These are phyloP conservation scores for Hypoxylon sp. DNA, from an alignment of 2,329 filamentous ascomycete genomes.

Conservation along the genomic window DNA sequence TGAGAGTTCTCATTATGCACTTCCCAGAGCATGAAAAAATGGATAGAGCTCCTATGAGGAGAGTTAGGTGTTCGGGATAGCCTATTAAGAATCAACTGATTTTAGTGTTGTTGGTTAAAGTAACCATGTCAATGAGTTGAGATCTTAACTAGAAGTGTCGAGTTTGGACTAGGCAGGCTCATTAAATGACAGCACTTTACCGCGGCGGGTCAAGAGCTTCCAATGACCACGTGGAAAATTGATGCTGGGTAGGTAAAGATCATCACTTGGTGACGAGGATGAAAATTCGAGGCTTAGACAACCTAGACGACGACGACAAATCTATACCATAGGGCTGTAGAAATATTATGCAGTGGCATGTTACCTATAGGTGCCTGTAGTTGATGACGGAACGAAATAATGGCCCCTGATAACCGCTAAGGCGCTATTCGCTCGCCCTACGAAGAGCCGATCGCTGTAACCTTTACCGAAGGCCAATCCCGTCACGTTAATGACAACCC, in stretches of 20 bases:
- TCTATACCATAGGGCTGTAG: neutral
- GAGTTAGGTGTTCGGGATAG: neutral
- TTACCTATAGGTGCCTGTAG: too few relatives aligned
- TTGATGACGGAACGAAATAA: neutral
- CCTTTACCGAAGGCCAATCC: constrained; percentile 30
- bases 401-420: neutral
- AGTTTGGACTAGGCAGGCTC: constrained; percentile 3
- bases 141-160: neutral
- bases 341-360: neutral
- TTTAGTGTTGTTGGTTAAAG: neutral
- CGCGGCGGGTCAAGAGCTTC: neutral
- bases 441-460: constrained; percentile 43
- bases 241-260: neutral
- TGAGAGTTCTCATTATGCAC: neutral
- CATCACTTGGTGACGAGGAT: neutral
- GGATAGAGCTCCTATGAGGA: neutral
- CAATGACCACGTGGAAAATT: constrained; percentile 13
- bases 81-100: neutral
- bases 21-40: neutral
- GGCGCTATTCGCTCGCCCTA: constrained; percentile 35
- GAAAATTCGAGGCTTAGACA: neutral
- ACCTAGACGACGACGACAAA: neutral
- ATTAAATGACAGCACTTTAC: neutral
- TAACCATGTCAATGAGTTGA: neutral
- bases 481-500: constrained; percentile 38